A percentile compares a stretch with the other conserved stretches of the same genome.
These are phyloP conservation scores for Penicillium pancosmium DNA, from an alignment of 495 filamentous ascomycete species.

Conservation along the genomic window DNA sequence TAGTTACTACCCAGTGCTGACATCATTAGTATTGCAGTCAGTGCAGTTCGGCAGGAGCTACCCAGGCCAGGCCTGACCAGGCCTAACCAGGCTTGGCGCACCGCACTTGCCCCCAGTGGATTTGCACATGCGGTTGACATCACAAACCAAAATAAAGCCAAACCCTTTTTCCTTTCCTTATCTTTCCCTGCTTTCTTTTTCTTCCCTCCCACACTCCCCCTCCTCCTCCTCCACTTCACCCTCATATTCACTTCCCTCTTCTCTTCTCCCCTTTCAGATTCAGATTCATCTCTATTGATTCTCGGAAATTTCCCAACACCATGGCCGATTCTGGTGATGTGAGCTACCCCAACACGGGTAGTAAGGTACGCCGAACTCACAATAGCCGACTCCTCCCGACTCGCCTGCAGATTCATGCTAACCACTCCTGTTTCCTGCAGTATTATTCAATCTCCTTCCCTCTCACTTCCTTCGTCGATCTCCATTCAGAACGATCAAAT, in stretches of 20 bases:
- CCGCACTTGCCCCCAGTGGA: conserved; percentile 6
- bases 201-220: conserved; percentile 11
- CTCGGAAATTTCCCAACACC: conserved; percentile 9
- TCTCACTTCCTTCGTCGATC: not conserved
- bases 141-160: conserved; percentile 29
- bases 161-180: conserved; percentile 4
- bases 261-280: conserved; percentile 21
- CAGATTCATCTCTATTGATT: not conserved
- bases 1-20: conserved; percentile 1
- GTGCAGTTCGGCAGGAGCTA: conserved; percentile 10
- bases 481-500: conserved; percentile 6
- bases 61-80: not conserved
- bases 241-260: not conserved
- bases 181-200: conserved; percentile 22
- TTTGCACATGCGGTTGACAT: conserved; percentile 7
- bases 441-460: conserved; percentile 8
- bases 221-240: not conserved
- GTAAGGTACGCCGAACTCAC: conserved; percentile 43
- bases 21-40: conserved; percentile 12
- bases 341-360: conserved; percentile 46
- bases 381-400: conserved; percentile 16
- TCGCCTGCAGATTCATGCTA: conserved; percentile 17
- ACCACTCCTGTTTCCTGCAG: conserved; percentile 10
- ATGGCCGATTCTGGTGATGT: conserved; percentile 43
- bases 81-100: not conserved